Percentiles rank a stretch among this genome's conserved stretches.
Evolutionary conservation across 176 grass and related monocot genomes (phyloP).

Genomic region (Eleusine coracana): DNA sequence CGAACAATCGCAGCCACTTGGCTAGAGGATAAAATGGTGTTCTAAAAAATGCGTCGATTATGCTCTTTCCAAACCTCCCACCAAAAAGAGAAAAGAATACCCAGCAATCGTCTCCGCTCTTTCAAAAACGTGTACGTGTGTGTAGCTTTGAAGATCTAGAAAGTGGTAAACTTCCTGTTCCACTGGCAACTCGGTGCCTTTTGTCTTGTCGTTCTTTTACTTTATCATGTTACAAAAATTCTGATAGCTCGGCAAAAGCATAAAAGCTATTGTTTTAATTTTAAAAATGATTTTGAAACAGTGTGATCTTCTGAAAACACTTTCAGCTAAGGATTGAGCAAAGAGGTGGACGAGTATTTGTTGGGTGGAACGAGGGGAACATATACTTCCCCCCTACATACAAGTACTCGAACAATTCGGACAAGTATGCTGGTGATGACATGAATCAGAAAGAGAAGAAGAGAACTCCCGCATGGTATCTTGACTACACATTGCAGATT

Average conservation of each 20-base stretch:
- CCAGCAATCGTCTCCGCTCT: too few relatives aligned
- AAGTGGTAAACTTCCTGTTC: conserved; percentile 53
- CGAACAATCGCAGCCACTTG: too few relatives aligned
- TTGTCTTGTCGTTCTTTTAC: conserved; percentile 57
- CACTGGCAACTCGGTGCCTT: conserved; percentile 43
- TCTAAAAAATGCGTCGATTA: too few relatives aligned
- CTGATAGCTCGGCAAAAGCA: conserved; percentile 35
- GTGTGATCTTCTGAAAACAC: conserved; percentile 27
- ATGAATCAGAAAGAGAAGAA: conserved; percentile 87
- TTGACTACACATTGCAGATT: background rate
- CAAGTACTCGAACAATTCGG: conserved; percentile 97
- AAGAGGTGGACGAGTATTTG: conserved; percentile 84
- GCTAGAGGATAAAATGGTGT: too few relatives aligned
- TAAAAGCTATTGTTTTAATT: conserved; percentile 29
- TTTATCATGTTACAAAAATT: conserved; percentile 47
- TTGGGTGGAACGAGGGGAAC: conserved; percentile 83
- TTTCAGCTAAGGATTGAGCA: conserved; percentile 87
- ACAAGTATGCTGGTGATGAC: conserved; percentile 87
- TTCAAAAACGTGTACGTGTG: conserved; percentile 25
- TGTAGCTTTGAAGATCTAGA: conserved; percentile 43
- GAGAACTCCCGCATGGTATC: conserved; percentile 92
- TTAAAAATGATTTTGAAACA: conserved; percentile 32
- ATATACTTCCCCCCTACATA: conserved; percentile 99
- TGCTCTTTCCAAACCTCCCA: too few relatives aligned
- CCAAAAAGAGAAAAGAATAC: too few relatives aligned